These are phyloP conservation scores for Corinectria fuckeliana DNA, from an alignment of 2,329 filamentous ascomycete species.

Conservation along the genomic window DNA sequence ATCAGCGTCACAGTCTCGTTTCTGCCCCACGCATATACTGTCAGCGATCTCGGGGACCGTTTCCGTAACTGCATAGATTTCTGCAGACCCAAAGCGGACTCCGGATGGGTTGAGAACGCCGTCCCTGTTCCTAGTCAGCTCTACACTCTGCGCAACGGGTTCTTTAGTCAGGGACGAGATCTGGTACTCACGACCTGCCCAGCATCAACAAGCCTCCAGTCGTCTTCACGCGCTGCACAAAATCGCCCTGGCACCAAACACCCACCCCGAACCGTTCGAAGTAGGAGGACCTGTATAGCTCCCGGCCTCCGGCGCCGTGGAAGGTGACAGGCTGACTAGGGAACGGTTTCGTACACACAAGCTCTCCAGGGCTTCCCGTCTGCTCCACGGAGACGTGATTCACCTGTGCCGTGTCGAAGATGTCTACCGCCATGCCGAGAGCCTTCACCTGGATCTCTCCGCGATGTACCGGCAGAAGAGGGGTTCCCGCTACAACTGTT, in stretches of 20 bases:
- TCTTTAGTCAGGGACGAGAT: no score
- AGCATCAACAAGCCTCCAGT: constrained; percentile 7
- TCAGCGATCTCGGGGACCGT: background rate
- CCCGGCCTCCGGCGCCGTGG: background rate
- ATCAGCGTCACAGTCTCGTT: background rate
- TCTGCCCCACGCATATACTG: constrained; percentile 15
- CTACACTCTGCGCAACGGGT: no score
- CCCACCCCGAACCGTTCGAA: constrained; percentile 10
- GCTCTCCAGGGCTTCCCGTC: constrained; percentile 1
- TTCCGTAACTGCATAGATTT: constrained; percentile 12
- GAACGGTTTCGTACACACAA: constrained; percentile 7
- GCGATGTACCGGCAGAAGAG: constrained; percentile 8
- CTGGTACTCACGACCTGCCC: constrained; percentile 10
- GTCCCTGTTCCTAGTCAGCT: background rate
- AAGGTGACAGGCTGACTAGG: constrained; percentile 4
- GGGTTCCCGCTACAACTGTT: constrained; percentile 11
- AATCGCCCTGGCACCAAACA: constrained; percentile 18
- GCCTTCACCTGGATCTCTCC: constrained; percentile 22
- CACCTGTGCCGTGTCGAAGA: background rate
- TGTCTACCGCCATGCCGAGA: constrained; percentile 22
- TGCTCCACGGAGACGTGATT: background rate
- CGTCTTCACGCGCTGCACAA: background rate
- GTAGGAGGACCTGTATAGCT: constrained; percentile 6
- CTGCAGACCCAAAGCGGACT: constrained; percentile 15
- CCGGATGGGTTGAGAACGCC: constrained; percentile 22